These are phyloP conservation scores for Fusarium sambucinum DNA, from an alignment of 2,329 filamentous ascomycete species.

Conservation along the genomic window DNA sequence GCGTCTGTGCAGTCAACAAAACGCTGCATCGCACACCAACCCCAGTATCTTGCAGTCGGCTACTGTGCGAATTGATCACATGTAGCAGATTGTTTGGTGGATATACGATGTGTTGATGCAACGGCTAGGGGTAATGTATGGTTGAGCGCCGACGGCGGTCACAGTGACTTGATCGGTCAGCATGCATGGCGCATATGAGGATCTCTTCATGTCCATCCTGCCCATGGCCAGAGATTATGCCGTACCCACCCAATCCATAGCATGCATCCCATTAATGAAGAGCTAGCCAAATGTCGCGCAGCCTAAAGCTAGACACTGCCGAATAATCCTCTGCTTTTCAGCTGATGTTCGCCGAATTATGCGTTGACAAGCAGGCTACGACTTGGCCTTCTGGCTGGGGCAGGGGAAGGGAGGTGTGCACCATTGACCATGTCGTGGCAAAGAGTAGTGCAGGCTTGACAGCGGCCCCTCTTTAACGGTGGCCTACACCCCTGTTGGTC, in stretches of 20 bases:
- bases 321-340: slow-evolving; percentile 3
- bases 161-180: slow-evolving; percentile 2
- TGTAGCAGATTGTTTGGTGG: slow-evolving; percentile 31
- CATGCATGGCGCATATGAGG: slow-evolving; percentile 11
- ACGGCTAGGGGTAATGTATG: slow-evolving; percentile 11
- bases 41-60: slow-evolving; percentile 35
- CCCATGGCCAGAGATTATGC: not conserved
- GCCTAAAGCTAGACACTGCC: not conserved
- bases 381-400: not conserved
- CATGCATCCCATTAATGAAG: not conserved
- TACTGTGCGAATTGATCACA: slow-evolving; percentile 45
- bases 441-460: slow-evolving; percentile 31
- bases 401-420: slow-evolving; percentile 8
- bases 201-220: slow-evolving; percentile 2
- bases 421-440: slow-evolving; percentile 9
- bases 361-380: slow-evolving; percentile 5
- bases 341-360: not conserved
- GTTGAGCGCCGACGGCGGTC: slow-evolving; percentile 9
- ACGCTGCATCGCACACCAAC: slow-evolving; percentile 20
- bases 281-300: not conserved
- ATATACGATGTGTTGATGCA: slow-evolving; percentile 18
- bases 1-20: slow-evolving; percentile 2
- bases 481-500: slow-evolving; percentile 17
- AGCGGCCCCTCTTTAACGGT: slow-evolving; percentile 27
- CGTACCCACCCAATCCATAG: not conserved